Percentiles rank a stretch among this genome's conserved stretches.
These are phyloP conservation scores for Talaromyces sp. DNA, from an alignment of 2,329 filamentous ascomycete species.

Conservation along the genomic window DNA sequence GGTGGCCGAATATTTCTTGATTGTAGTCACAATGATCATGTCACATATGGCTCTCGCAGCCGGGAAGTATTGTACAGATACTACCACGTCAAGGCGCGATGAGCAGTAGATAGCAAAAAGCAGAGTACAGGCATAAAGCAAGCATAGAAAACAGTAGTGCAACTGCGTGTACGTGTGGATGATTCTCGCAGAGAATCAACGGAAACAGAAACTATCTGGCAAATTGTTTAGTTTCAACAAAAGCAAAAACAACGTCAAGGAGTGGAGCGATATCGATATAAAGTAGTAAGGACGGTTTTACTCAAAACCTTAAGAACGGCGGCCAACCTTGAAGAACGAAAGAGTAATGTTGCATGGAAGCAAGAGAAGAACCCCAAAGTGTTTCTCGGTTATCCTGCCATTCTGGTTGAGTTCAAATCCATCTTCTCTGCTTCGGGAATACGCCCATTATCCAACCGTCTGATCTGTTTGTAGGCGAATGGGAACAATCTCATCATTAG, in stretches of 20 bases:
- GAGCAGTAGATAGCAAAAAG: neutral
- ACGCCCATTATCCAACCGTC: constrained; percentile 32
- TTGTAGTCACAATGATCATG: constrained; percentile 8
- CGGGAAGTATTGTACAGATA: constrained; percentile 13
- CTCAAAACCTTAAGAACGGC: constrained; percentile 8
- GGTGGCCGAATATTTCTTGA: constrained; percentile 16
- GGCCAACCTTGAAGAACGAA: constrained; percentile 16
- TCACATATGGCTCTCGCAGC: constrained; percentile 4
- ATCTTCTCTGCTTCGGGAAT: constrained; percentile 27
- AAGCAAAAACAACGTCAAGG: constrained; percentile 25
- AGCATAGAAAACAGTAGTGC: constrained; percentile 2
- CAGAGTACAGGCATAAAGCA: neutral
- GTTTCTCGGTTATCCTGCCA: constrained; percentile 34
- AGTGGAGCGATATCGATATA: constrained; percentile 27
- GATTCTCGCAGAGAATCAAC: constrained; percentile 31
- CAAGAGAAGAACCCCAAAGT: constrained; percentile 10
- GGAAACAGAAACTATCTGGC: constrained; percentile 27
- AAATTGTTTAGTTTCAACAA: constrained; percentile 26
- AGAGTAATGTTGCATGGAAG: constrained; percentile 9
- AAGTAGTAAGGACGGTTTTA: constrained; percentile 16
- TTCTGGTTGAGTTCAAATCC: constrained; percentile 35
- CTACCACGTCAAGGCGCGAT: constrained; percentile 15
- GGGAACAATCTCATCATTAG: constrained; percentile 38
- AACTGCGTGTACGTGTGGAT: constrained; percentile 26
- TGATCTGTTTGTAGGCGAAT: constrained; percentile 27